Percentiles rank a stretch among this genome's conserved stretches.
These are phyloP conservation scores for Tulasnella calospora DNA, from an alignment of 768 basidiomycete genomes.

Conservation along the genomic window DNA sequence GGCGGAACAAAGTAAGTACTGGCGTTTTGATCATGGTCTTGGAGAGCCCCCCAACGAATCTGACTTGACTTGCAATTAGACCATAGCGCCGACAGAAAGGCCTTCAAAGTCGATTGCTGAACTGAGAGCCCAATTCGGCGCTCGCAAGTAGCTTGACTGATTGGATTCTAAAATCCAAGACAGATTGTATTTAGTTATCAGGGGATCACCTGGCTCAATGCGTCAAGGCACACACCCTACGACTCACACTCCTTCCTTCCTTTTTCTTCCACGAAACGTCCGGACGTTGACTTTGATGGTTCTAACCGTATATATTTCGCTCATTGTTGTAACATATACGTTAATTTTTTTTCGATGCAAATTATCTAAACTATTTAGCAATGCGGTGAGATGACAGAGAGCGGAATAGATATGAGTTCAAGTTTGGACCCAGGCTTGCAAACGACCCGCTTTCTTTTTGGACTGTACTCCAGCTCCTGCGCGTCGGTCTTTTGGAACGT, in stretches of 20 bases:
- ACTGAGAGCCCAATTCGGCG: too few relatives aligned
- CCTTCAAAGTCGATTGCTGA: background rate
- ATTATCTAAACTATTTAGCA: background rate
- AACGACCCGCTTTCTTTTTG: background rate
- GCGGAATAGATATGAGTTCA: background rate
- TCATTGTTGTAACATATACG: background rate
- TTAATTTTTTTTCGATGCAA: background rate
- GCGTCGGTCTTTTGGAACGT: background rate
- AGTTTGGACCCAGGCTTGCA: background rate
- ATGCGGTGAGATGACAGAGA: background rate
- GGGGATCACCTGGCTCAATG: too few relatives aligned
- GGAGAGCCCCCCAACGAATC: background rate
- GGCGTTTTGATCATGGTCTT: background rate
- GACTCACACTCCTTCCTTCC: background rate
- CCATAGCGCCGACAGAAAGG: background rate
- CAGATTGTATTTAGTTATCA: too few relatives aligned
- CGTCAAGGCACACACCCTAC: background rate
- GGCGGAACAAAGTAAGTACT: background rate
- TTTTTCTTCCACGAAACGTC: background rate
- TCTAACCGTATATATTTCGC: background rate
- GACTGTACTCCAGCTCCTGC: background rate
- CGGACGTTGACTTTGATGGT: background rate
- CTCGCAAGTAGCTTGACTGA: too few relatives aligned
- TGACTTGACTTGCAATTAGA: background rate
- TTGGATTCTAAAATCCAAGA: too few relatives aligned